Base-by-base conservation (phyloP, 2,329 filamentous ascomycete species). In the Pseudogymnoascus sp. region DNA sequence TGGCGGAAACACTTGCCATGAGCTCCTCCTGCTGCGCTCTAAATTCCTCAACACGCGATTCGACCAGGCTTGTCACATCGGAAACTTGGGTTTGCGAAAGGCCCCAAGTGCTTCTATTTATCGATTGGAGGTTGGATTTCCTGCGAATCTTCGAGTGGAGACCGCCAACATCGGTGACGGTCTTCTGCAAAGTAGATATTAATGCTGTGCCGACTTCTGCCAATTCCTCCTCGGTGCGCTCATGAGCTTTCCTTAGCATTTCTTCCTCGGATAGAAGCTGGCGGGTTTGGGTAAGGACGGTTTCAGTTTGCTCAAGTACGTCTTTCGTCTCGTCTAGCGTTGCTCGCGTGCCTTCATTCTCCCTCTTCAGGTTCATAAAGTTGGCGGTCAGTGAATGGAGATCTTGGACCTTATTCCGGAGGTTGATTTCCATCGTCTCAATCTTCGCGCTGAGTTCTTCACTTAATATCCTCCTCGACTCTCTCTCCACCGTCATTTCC, bases 391-490 rank as follows among this genome's bases (percentile, higher is more conserved):
- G 78, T 10, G 86, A 85, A 73, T 96, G 93, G 0, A 99, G 81
- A 74, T 99, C 93, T 71, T 97, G 92, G 1, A 96, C 88, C 74
- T 97, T 97, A 77, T 96, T 95, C 21, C 91, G 86, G 63, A 99
- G 80, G 71, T 95, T 96, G 39, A 84, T 84, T 74, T 99, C 95
- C 78, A 97, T 88, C 0, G 91, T 93, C 72, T 96, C 91, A 57
- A 99, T 92, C 74, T 91, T 93, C 69, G 93, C 92, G 6, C 87
- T 84, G 71, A 97, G 93, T 73, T 99, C 95, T 70, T 97, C 93
- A 68, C 88, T 89, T 40, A 97, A 83, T 66, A 97, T 97, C 11
- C 91, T 83, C 62, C 93, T 84, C 1, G 93, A 96, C 75, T 99
- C 95, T 75, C 90, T 97, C 74, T 96, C 88, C 4, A 90, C 89